Conservation (phyloP, 192 early-diverging fungal species). For the Funneliformis mosseae region DNA sequence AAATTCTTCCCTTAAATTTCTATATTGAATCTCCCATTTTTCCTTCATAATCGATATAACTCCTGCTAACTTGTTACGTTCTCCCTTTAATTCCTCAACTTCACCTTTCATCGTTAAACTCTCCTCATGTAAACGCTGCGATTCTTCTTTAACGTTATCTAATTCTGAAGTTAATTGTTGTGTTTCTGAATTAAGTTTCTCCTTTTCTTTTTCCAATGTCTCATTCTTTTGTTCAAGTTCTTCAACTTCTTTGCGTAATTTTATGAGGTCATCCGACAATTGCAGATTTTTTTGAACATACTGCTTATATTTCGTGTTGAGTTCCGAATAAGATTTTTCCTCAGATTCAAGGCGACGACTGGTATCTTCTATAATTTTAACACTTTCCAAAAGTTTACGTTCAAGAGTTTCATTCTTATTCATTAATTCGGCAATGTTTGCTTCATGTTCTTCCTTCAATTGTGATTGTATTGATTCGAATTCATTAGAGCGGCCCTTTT, state of each 20-base stretch:
- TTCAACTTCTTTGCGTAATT: background rate
- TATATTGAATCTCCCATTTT: constrained; percentile 22
- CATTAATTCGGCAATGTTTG: background rate
- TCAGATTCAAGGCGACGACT: background rate
- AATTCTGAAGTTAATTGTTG: background rate
- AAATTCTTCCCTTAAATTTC: background rate
- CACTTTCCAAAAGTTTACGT: background rate
- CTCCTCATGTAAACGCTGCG: background rate
- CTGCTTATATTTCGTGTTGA: background rate
- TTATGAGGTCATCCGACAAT: background rate
- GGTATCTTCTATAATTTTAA: background rate
- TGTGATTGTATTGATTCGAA: background rate
- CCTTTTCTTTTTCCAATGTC: background rate
- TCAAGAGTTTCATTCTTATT: background rate
- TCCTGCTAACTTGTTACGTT: background rate
- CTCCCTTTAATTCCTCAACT: constrained; percentile 2
- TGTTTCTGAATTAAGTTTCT: background rate
- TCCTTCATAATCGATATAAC: constrained; percentile 6
- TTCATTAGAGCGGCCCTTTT: background rate
- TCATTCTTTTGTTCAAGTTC: background rate
- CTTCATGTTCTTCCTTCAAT: background rate
- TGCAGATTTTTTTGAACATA: background rate
- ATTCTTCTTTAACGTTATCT: background rate
- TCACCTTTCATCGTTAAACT: background rate
- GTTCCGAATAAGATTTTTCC: background rate